Evolutionary conservation across 345 rosid species (phyloP), one percentile per base, ranked within the genome.

Genomic region (Heritiera fomes): DNA sequence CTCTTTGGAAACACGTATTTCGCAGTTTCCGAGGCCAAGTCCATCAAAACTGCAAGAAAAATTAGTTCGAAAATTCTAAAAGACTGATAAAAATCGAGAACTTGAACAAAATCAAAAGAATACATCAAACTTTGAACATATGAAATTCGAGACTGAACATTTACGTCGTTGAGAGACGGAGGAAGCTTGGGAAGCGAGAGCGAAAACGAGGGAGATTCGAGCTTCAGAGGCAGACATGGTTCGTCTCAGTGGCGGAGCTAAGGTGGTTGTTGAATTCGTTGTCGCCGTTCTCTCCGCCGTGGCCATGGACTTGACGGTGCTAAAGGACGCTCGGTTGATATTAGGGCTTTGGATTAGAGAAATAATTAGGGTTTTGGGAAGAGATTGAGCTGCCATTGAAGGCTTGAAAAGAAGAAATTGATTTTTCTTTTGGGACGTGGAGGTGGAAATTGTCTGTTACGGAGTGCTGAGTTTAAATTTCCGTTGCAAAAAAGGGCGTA

Each of bases 101-200:
- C n/a, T 28, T 77, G 28, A 50, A 58, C 3, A 32, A 62, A 78
- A 74, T n/a, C 18, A 46, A 2, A 28, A 58, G 6, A 61, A 23
- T 1, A 14, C 0, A 59, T 43, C 0, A 11, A 60, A 60, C 13
- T 13, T 60, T 32, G 46, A 79, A 80, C 55, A 60, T 20, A 2
- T 64, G 73, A 50, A 46, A 71, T 41, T 56, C 15, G 78, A 23
- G n/a, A 76, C 71, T 49, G 61, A 82, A 86, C 88, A 86, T 79
- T 83, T 93, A 93, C 99, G 91, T 89, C 97, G 88, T 89, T 92
- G 98, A 61, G 95, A 90, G 56, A 85, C 82, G 8, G 91, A 85
- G 6, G 90, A 83, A 12, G 95, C 86, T 65, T 95, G 98, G 67
- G 95, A 87, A 71, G 91, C 92, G 78, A 95, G 94, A 56, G 98